phyloP scores from a whole-genome alignment of 148 eudicot species.

The Rhododendron williamsianum region DNA sequence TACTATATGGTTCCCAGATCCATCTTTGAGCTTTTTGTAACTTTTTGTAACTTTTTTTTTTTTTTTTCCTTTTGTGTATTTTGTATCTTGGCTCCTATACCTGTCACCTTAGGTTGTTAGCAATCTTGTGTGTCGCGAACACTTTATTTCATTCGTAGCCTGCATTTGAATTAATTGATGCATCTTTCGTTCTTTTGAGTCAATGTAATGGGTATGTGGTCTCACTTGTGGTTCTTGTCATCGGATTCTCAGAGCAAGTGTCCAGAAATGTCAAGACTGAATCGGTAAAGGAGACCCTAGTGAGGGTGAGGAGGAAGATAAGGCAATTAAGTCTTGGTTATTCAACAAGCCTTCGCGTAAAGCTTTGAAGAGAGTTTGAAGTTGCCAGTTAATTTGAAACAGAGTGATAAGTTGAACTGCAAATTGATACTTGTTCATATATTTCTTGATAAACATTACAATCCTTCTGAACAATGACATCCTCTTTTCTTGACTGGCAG shows the following conservation, averaged over 20 bases:
- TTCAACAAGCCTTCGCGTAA: neutral
- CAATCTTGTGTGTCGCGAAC: neutral
- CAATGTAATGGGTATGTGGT: no score
- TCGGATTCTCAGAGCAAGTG: neutral
- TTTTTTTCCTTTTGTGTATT: neutral
- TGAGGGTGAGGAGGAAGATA: neutral
- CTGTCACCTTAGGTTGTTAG: neutral
- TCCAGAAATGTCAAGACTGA: neutral
- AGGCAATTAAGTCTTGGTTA: neutral
- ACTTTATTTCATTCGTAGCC: neutral
- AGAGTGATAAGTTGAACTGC: neutral
- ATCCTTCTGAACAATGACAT: neutral
- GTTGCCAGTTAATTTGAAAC: neutral
- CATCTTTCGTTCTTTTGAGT: neutral
- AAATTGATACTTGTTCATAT: neutral
- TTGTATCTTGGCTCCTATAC: neutral
- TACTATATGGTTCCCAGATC: neutral
- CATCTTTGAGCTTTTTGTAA: neutral
- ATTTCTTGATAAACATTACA: no score
- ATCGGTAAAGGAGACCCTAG: neutral
- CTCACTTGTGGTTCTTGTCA: neutral
- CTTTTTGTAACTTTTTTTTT: no score
- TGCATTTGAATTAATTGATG: neutral
- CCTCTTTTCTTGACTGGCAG: neutral
- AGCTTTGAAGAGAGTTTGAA: neutral